Base-by-base conservation (phyloP, 2,329 filamentous ascomycete genomes). In the Ceratocystiopsis brevicomis region DNA sequence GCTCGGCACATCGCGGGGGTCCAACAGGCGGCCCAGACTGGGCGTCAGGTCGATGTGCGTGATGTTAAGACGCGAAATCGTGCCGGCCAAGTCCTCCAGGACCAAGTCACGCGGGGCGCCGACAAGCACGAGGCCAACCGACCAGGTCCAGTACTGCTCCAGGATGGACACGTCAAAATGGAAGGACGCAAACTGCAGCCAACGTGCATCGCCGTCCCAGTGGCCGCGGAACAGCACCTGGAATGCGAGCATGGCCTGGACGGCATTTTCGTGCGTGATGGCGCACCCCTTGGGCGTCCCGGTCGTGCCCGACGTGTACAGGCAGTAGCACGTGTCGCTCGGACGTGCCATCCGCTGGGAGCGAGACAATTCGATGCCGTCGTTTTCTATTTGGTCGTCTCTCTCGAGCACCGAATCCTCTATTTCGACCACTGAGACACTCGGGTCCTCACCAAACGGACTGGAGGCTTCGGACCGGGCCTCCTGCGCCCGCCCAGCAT, bases 141-240 rank as follows among this genome's bases (percentile, higher is more conserved):
- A 85, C 87, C 87, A 95, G 45, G 79, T 90, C 85, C 85, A 95
- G 57, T 88, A 95, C 53, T 94, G 87, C 55, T 95, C 87, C 0
- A 95, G 67, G 0, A 95, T 81, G 1, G 83, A 90, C 4, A 95
- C 87, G 53, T 95, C 88, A 48, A 95, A 95, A 57, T 94, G 88
- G 45, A 94, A 84, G 0, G 85, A 87, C 1, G 88, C 88, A 54
- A 95, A 95, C 54, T 95, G 88, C 1, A 95, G 66, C 79, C 85
- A 95, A 45, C 81, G 74, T 0, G 86, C 92, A 0, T 70, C 56
- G 0, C 65, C 53, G 37, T 80, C 69, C 82, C 85, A 93, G 52
- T 84, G 80, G 0, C 70, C 75, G 6, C 61, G 59, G 54, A 95
- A 94, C 0, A 95, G 67, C 30, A 76, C 65, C 52, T 84, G 78